Conservation (phyloP, 805 yeast species). For the Maudiozyma turicensis region DNA sequence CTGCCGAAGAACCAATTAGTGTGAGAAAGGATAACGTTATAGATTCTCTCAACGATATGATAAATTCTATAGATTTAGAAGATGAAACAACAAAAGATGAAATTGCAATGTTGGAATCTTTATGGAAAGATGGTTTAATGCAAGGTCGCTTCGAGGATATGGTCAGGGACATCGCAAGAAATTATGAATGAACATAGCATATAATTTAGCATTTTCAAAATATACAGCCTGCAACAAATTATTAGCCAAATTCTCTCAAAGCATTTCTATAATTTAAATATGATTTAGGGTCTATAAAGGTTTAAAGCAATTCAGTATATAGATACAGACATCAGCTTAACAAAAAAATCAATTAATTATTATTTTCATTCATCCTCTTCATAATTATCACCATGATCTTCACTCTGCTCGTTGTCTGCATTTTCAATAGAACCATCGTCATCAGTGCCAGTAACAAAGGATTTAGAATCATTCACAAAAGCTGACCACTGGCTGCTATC, state of each 20-base stretch:
- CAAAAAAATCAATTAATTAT: too few relatives aligned
- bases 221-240: too few relatives aligned
- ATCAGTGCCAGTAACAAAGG: conserved; percentile 8
- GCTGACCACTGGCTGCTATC: conserved; percentile 18
- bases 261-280: not conserved
- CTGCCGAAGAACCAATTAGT: conserved; percentile 12
- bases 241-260: too few relatives aligned
- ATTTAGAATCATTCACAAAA: conserved; percentile 9
- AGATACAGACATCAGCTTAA: not conserved
- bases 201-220: too few relatives aligned
- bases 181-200: too few relatives aligned
- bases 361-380: not conserved
- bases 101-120: not conserved
- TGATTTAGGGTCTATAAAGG: not conserved
- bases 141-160: too few relatives aligned
- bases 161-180: too few relatives aligned
- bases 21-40: not conserved
- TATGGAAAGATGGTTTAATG: too few relatives aligned
- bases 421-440: conserved; percentile 14
- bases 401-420: conserved; percentile 24
- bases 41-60: not conserved
- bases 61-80: not conserved
- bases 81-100: not conserved
- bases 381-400: conserved; percentile 1
- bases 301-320: not conserved